Conservation (phyloP, 495 filamentous ascomycete genomes). For the Gamarada debralockiae region DNA sequence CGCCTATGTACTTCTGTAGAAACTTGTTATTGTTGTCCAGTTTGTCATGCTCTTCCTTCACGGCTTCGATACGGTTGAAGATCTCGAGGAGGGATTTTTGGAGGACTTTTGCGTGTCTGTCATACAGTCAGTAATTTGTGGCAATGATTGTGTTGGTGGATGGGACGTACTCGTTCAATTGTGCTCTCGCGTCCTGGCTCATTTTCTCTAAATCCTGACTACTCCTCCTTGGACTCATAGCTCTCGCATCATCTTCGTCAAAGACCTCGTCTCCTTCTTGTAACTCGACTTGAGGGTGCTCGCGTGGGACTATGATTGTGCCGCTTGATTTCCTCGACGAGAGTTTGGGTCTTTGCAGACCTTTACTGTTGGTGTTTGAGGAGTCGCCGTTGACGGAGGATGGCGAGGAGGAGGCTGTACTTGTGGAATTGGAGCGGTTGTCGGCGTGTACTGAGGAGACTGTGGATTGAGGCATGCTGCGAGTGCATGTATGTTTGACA, state of each 20-base stretch:
- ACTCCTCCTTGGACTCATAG: conserved; percentile 91
- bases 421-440: conserved; percentile 1
- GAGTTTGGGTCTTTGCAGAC: conserved; percentile 16
- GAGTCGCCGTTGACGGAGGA: conserved; percentile 15
- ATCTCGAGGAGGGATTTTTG: conserved; percentile 85
- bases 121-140: not conserved
- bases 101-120: conserved; percentile 79
- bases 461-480: no score
- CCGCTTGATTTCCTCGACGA: conserved; percentile 67
- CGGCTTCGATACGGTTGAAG: conserved; percentile 89
- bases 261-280: conserved; percentile 59
- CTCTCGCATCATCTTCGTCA: conserved; percentile 81
- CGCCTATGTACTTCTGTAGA: conserved; percentile 85
- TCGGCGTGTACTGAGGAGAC: not conserved
- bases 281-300: conserved; percentile 64
- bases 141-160: conserved; percentile 27
- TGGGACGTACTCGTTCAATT: conserved; percentile 51
- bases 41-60: conserved; percentile 90
- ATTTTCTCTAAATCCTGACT: conserved; percentile 84
- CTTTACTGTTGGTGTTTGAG: not conserved
- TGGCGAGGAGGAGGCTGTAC: conserved; percentile 12
- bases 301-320: conserved; percentile 75
- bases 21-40: conserved; percentile 93
- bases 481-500: no score
- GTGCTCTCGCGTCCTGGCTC: conserved; percentile 68